These are phyloP conservation scores for Aquanectria penicillioides DNA, from an alignment of 2,329 filamentous ascomycete species.

Conservation along the genomic window DNA sequence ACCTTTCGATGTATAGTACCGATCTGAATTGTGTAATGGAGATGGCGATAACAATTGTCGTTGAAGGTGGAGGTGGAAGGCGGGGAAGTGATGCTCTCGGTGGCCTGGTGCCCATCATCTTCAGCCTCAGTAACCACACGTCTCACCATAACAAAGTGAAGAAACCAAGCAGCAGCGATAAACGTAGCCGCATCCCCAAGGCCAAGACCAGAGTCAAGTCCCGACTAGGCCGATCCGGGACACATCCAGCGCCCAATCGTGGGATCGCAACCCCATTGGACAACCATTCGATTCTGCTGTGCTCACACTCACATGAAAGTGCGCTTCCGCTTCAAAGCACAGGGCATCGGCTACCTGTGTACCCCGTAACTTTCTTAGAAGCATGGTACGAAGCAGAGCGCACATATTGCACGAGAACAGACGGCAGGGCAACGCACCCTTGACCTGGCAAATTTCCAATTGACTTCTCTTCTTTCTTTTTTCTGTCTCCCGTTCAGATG, in stretches of 20 bases:
- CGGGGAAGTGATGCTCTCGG: too few species aligned
- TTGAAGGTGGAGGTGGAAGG: too few species aligned
- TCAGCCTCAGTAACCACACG: slow-evolving; percentile 7
- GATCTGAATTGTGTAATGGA: too few species aligned
- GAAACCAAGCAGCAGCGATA: not conserved
- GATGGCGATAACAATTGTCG: too few species aligned
- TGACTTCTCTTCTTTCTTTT: not conserved
- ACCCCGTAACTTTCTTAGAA: slow-evolving; percentile 10
- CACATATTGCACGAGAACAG: not conserved
- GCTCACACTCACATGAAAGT: too few species aligned
- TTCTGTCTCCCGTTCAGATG: not conserved
- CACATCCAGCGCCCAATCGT: slow-evolving; percentile 24
- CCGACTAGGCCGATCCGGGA: slow-evolving; percentile 18
- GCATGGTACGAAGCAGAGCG: too few species aligned
- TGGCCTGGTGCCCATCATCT: not conserved
- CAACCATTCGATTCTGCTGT: too few species aligned
- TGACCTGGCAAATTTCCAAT: not conserved
- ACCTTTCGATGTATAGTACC: too few species aligned
- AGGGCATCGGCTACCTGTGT: slow-evolving; percentile 1
- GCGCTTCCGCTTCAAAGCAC: too few species aligned
- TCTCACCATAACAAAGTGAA: slow-evolving; percentile 3
- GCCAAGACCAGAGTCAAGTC: not conserved
- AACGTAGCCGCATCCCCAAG: too few species aligned
- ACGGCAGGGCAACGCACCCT: slow-evolving; percentile 1
- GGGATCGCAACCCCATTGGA: slow-evolving; percentile 18